phyloP scores from a whole-genome alignment of 2,329 filamentous ascomycete species.

The Pseudohalonectria lignicola region DNA sequence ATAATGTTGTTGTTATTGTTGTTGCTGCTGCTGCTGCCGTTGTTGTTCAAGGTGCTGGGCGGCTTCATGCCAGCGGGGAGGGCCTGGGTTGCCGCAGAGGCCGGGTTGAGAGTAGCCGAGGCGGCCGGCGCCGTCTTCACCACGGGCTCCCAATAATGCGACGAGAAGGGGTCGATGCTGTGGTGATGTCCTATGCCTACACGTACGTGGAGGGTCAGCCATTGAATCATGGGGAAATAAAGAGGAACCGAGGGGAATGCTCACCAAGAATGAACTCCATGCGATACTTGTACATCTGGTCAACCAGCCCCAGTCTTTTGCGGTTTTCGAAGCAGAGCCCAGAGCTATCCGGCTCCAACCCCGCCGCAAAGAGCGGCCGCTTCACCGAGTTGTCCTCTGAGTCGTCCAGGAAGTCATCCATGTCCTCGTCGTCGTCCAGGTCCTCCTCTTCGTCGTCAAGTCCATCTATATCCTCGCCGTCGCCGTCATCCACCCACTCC shows the following conservation, averaged over 20 bases:
- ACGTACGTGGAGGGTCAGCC: background rate
- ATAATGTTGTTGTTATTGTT: slow-evolving; percentile 2
- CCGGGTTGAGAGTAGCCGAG: background rate
- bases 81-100: background rate
- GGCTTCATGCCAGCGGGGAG: slow-evolving; percentile 8
- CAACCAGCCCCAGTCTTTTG: slow-evolving; percentile 31
- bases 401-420: slow-evolving; percentile 85
- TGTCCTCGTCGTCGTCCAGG: slow-evolving; percentile 62
- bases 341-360: slow-evolving; percentile 65
- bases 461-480: slow-evolving; percentile 58
- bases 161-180: slow-evolving; percentile 75
- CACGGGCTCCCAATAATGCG: slow-evolving; percentile 58
- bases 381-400: slow-evolving; percentile 56
- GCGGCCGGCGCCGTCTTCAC: slow-evolving; percentile 14
- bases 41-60: too few species aligned
- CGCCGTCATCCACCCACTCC: slow-evolving; percentile 70
- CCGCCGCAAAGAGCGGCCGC: slow-evolving; percentile 50
- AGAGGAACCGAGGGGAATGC: slow-evolving; percentile 13
- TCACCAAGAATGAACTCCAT: slow-evolving; percentile 67
- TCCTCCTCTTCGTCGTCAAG: slow-evolving; percentile 62
- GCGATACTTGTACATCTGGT: slow-evolving; percentile 47
- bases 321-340: slow-evolving; percentile 76
- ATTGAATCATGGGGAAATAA: background rate
- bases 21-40: slow-evolving; percentile 6
- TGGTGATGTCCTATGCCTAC: slow-evolving; percentile 31